Conservation (phyloP, 2,329 filamentous ascomycete species). For the Diaporthe ampelina region DNA sequence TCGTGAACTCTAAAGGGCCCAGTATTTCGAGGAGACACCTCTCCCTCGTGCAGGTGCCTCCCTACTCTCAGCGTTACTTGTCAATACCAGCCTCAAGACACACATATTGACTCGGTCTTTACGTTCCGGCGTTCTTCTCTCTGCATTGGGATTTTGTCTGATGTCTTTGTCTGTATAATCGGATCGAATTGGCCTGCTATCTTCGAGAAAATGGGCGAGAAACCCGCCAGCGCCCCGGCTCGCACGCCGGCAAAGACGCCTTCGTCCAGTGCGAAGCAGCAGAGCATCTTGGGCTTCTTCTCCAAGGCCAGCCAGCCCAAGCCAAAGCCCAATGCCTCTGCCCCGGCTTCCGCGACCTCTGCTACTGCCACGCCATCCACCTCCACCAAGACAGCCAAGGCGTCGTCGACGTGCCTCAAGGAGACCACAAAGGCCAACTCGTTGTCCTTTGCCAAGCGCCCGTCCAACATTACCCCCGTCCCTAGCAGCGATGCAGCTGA, state of each 20-base stretch:
- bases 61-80: neutral
- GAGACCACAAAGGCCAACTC: conserved; percentile 62
- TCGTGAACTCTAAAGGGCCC: conserved; percentile 28
- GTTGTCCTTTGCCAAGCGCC: conserved; percentile 54
- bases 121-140: conserved; percentile 14
- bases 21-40: neutral
- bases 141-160: neutral
- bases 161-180: conserved; percentile 11
- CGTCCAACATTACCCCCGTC: conserved; percentile 74
- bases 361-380: conserved; percentile 47
- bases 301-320: conserved; percentile 64
- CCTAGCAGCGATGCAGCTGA: conserved; percentile 84
- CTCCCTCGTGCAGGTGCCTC: neutral
- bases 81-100: neutral
- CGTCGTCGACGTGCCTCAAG: conserved; percentile 57
- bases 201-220: conserved; percentile 37
- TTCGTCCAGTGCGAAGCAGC: conserved; percentile 67
- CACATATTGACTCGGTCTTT: neutral
- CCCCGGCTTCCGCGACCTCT: conserved; percentile 48
- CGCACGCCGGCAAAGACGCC: conserved; percentile 55
- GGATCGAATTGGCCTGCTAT: conserved; percentile 24
- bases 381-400: conserved; percentile 40
- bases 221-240: conserved; percentile 42
- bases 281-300: conserved; percentile 87
- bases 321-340: conserved; percentile 48